Evolutionary conservation across 805 yeast genomes (phyloP).

Genomic region (Lipomyces yamanashiensis): DNA sequence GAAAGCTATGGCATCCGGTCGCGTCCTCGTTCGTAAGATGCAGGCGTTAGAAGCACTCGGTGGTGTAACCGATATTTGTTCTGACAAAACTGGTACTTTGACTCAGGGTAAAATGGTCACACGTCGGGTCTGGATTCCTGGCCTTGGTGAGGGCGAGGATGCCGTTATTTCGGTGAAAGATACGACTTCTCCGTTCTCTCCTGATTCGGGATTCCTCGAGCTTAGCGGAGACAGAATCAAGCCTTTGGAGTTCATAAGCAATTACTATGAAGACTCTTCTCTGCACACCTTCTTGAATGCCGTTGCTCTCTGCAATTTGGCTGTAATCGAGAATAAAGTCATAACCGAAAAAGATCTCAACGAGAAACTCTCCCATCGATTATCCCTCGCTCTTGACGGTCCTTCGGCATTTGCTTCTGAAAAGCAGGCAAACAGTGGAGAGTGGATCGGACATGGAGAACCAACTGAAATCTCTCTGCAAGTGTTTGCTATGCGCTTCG

Average conservation of each 20-base stretch:
- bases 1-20: conserved; percentile 66
- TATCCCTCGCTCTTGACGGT: conserved; percentile 8
- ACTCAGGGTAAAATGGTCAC: conserved; percentile 82
- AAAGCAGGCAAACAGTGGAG: not conserved
- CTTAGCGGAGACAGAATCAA: conserved; percentile 9
- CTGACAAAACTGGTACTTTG: conserved; percentile 82
- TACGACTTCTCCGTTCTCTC: conserved; percentile 30
- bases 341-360: conserved; percentile 40
- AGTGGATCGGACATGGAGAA: conserved; percentile 84
- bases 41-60: conserved; percentile 81
- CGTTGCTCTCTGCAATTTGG: conserved; percentile 81
- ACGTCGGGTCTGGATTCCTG: conserved; percentile 70
- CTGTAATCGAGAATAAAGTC: conserved; percentile 56
- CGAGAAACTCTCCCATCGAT: conserved; percentile 42
- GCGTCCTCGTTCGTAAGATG: conserved; percentile 75
- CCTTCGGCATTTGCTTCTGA: not conserved
- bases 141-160: not conserved
- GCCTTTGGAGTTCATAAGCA: not conserved
- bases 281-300: conserved; percentile 57
- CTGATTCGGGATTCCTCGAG: conserved; percentile 30
- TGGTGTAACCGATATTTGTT: conserved; percentile 77
- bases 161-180: conserved; percentile 37
- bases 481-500: conserved; percentile 69
- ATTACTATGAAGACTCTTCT: not conserved
- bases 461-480: conserved; percentile 90